Evolutionary conservation across 2,329 filamentous ascomycete species (phyloP).

Genomic region (Akanthomyces lecanii): DNA sequence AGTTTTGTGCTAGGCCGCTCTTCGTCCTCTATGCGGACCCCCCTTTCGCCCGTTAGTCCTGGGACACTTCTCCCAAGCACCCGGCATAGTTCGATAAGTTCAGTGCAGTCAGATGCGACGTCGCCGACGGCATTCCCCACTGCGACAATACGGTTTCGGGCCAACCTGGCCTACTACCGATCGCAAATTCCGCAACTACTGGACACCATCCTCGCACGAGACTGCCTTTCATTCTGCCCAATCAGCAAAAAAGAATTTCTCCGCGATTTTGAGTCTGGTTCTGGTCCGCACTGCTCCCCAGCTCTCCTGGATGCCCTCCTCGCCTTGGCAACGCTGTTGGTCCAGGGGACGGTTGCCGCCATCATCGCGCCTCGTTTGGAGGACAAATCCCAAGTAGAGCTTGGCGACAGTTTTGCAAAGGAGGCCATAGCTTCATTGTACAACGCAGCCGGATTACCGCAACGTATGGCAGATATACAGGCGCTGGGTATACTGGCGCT

Average conservation of each 20-base stretch:
- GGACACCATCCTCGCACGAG: not conserved
- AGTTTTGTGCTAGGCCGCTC: not conserved
- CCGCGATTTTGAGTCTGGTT: not conserved
- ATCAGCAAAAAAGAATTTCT: not conserved
- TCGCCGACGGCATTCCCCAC: not conserved
- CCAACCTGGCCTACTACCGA: not conserved
- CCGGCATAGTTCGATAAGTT: not conserved
- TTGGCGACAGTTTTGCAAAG: not conserved
- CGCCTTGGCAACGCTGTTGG: not conserved
- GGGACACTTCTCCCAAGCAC: not conserved
- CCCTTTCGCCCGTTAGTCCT: not conserved
- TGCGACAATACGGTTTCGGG: not conserved
- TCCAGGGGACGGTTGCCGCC: not conserved
- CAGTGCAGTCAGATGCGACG: not conserved
- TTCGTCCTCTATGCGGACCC: not conserved
- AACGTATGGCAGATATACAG: slow-evolving; percentile 3
- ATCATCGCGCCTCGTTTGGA: not conserved
- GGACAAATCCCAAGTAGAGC: not conserved
- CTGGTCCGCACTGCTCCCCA: not conserved
- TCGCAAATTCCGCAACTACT: not conserved
- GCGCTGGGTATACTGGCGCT: slow-evolving; percentile 2
- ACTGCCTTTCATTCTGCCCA: slow-evolving; percentile 4
- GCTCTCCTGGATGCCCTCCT: slow-evolving; percentile 1
- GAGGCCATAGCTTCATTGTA: not conserved
- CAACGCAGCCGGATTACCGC: not conserved